These are phyloP conservation scores for Monilinia laxa DNA, from an alignment of 2,329 filamentous ascomycete genomes.

Conservation along the genomic window DNA sequence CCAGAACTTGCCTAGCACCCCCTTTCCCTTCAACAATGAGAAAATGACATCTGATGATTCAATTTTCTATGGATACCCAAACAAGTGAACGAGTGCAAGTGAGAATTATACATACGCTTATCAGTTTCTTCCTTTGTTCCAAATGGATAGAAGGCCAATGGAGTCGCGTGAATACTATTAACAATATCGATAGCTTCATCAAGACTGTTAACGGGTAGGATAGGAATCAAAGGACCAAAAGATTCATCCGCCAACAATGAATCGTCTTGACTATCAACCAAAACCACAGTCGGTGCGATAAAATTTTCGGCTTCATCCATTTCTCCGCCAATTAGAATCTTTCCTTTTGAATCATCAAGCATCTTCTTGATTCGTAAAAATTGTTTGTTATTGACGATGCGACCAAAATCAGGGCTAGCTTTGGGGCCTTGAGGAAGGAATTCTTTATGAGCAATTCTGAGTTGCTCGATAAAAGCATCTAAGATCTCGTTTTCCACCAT, in stretches of 20 bases:
- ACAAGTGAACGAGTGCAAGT: background rate
- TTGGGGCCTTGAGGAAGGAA: slow-evolving; percentile 84
- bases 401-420: slow-evolving; percentile 72
- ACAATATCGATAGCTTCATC: slow-evolving; percentile 82
- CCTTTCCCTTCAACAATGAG: background rate
- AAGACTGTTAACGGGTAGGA: slow-evolving; percentile 75
- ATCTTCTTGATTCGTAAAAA: slow-evolving; percentile 85
- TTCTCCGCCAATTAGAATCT: slow-evolving; percentile 82
- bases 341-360: slow-evolving; percentile 80
- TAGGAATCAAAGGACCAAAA: slow-evolving; percentile 88
- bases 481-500: slow-evolving; percentile 76
- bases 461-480: slow-evolving; percentile 68
- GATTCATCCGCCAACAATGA: slow-evolving; percentile 79
- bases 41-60: background rate
- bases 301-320: slow-evolving; percentile 78
- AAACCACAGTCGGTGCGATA: slow-evolving; percentile 91
- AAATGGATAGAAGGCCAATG: slow-evolving; percentile 82
- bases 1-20: background rate
- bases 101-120: slow-evolving; percentile 54
- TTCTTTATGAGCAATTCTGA: slow-evolving; percentile 68
- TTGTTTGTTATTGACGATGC: slow-evolving; percentile 77
- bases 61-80: background rate
- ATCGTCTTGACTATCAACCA: slow-evolving; percentile 73
- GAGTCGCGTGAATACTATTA: slow-evolving; percentile 78
- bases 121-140: slow-evolving; percentile 76